Conservation (phyloP, 108 stramenopile genomes). For the Nitzschia putrida region DNA sequence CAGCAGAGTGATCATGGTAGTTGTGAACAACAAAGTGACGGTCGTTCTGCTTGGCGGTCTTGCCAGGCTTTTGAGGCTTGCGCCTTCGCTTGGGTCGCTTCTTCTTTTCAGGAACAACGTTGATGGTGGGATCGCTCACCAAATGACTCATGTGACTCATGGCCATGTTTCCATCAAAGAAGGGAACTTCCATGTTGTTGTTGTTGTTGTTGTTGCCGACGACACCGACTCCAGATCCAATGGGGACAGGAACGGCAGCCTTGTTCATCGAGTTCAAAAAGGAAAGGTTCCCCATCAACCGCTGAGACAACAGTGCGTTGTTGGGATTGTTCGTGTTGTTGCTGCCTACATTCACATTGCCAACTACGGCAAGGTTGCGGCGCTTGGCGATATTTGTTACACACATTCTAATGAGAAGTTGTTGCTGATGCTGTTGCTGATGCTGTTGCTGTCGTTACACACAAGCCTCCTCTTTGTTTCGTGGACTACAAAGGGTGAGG, state of each 20-base stretch:
- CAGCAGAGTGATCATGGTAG: slow-evolving; percentile 66
- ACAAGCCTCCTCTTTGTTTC: no score
- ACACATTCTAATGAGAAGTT: slow-evolving; percentile 48
- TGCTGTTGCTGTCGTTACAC: not conserved
- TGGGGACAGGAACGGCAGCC: not conserved
- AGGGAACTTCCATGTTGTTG: not conserved
- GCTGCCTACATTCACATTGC: no score
- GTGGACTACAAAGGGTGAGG: no score
- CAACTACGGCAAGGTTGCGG: slow-evolving; percentile 15
- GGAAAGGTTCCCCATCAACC: slow-evolving; percentile 32
- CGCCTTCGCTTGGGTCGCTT: slow-evolving; percentile 54
- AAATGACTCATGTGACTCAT: not conserved
- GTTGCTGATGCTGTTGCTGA: not conserved
- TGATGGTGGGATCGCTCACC: not conserved
- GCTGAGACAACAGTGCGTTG: slow-evolving; percentile 21
- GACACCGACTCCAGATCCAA: not conserved
- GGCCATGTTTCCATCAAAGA: not conserved
- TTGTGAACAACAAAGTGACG: slow-evolving; percentile 77
- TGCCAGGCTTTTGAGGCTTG: slow-evolving; percentile 75
- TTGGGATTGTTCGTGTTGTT: slow-evolving; percentile 3
- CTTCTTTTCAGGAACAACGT: slow-evolving; percentile 7
- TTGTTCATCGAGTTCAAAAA: slow-evolving; percentile 14
- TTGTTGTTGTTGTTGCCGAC: not conserved
- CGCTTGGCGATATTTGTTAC: slow-evolving; percentile 46
- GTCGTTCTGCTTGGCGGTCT: slow-evolving; percentile 66